Conservation (phyloP, 805 yeast genomes). For the Phaffomyces antillensis region DNA sequence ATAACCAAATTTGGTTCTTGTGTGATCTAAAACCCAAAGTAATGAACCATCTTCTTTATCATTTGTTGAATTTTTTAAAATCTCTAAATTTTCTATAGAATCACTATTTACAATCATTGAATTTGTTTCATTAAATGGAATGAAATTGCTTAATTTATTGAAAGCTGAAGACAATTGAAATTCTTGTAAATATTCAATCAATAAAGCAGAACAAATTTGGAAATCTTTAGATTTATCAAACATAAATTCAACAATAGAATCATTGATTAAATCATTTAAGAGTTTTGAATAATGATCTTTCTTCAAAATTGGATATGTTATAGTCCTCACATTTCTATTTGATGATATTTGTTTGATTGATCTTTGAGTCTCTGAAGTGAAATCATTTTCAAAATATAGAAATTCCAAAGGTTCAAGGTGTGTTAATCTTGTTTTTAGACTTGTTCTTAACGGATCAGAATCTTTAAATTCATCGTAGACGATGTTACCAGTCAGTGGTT, state of each 20-base stretch:
- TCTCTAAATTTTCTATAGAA: conserved; percentile 66
- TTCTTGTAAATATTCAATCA: conserved; percentile 50
- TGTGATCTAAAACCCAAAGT: conserved; percentile 74
- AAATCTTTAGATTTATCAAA: conserved; percentile 16
- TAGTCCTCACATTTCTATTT: conserved; percentile 9
- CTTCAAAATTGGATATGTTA: conserved; percentile 11
- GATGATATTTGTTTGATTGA: conserved; percentile 2
- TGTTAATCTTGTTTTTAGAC: conserved; percentile 64
- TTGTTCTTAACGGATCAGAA: conserved; percentile 38
- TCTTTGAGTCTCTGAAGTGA: conserved; percentile 19
- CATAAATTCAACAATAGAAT: conserved; percentile 24
- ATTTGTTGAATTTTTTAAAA: conserved; percentile 61
- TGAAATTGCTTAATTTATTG: conserved; percentile 41
- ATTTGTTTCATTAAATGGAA: conserved; percentile 39
- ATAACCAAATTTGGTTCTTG: conserved; percentile 71
- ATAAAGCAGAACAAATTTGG: conserved; percentile 35
- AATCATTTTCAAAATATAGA: conserved; percentile 36
- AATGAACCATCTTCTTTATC: conserved; percentile 57
- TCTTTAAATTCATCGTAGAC: conserved; percentile 68
- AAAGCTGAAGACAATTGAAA: conserved; percentile 57
- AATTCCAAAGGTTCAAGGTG: conserved; percentile 78
- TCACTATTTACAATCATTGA: conserved; percentile 55
- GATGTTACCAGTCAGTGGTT: conserved; percentile 70
- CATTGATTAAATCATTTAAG: conserved; percentile 12
- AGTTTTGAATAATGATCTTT: conserved; percentile 9